These are phyloP conservation scores for Verbena officinalis DNA, from an alignment of 257 asterid genomes.

Conservation along the genomic window DNA sequence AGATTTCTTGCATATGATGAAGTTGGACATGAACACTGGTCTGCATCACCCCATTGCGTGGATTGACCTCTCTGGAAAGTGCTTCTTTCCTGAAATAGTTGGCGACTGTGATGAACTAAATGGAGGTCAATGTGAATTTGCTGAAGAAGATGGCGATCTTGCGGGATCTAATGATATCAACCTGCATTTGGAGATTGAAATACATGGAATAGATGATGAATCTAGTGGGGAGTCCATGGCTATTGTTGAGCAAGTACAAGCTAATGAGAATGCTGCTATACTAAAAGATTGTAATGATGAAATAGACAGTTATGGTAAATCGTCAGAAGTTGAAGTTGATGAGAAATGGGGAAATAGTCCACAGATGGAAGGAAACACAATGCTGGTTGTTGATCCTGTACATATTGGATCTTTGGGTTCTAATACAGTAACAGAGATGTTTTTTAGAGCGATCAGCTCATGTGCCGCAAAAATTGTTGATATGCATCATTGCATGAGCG, in stretches of 20 bases:
- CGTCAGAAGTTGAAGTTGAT: conserved; percentile 37
- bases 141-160: conserved; percentile 29
- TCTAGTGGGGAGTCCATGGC: conserved; percentile 76
- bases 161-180: conserved; percentile 53
- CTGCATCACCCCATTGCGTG: conserved; percentile 71
- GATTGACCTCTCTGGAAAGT: conserved; percentile 79
- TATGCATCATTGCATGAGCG: conserved; percentile 42
- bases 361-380: conserved; percentile 32
- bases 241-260: conserved; percentile 41
- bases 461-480: conserved; percentile 50
- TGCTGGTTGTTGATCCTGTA: conserved; percentile 22
- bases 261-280: conserved; percentile 37
- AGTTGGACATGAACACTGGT: conserved; percentile 69
- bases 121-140: conserved; percentile 30
- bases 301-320: conserved; percentile 39
- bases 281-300: conserved; percentile 43
- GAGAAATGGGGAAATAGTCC: conserved; percentile 34
- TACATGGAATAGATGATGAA: conserved; percentile 66
- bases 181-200: conserved; percentile 73
- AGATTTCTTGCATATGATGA: conserved; percentile 76
- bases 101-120: conserved; percentile 39
- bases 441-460: conserved; percentile 49
- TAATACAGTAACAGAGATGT: conserved; percentile 47
- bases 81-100: conserved; percentile 77
- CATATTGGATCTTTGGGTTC: conserved; percentile 33